Evolutionary conservation across 208 protist genomes (phyloP).

Genomic region (Wallacemonas collosoma): DNA sequence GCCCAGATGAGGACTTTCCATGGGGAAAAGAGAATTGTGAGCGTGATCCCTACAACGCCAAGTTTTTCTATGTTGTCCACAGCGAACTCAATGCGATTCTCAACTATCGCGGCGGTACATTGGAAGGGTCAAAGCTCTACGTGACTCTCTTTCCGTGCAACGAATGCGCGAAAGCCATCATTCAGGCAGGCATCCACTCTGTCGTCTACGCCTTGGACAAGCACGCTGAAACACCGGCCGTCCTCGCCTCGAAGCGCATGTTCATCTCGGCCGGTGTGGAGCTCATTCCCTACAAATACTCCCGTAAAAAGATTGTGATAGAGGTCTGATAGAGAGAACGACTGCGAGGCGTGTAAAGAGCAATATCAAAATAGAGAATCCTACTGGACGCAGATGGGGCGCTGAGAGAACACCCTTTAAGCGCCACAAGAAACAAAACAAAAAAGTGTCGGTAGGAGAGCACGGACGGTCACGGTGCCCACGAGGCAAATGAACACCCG

Average conservation of each 20-base stretch:
- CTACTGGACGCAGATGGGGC: too few relatives aligned
- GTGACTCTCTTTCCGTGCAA: slow-evolving; percentile 74
- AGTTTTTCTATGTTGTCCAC: slow-evolving; percentile 71
- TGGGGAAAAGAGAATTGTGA: slow-evolving; percentile 31
- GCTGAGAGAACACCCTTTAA: too few relatives aligned
- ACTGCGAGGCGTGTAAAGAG: neutral
- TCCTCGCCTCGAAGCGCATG: slow-evolving; percentile 33
- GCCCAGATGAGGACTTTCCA: slow-evolving; percentile 54
- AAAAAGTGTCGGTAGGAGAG: too few relatives aligned
- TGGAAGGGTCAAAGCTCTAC: slow-evolving; percentile 33
- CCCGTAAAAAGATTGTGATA: neutral
- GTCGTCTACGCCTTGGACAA: slow-evolving; percentile 59
- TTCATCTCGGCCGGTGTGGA: slow-evolving; percentile 31
- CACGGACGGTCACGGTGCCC: too few relatives aligned
- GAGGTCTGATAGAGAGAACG: neutral
- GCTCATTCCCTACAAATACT: slow-evolving; percentile 2
- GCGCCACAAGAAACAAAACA: too few relatives aligned
- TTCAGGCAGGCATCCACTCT: slow-evolving; percentile 54
- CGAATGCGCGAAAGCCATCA: slow-evolving; percentile 78
- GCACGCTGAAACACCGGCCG: slow-evolving; percentile 35
- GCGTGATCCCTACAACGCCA: slow-evolving; percentile 19
- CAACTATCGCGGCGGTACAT: slow-evolving; percentile 53
- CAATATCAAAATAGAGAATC: neutral
- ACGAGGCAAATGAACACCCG: too few relatives aligned
- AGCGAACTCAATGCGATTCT: slow-evolving; percentile 73